Percentiles rank a stretch among this genome's conserved stretches.
Evolutionary conservation across 2,329 filamentous ascomycete genomes (phyloP).

Genomic region (Pseudocercospora macadamiae): DNA sequence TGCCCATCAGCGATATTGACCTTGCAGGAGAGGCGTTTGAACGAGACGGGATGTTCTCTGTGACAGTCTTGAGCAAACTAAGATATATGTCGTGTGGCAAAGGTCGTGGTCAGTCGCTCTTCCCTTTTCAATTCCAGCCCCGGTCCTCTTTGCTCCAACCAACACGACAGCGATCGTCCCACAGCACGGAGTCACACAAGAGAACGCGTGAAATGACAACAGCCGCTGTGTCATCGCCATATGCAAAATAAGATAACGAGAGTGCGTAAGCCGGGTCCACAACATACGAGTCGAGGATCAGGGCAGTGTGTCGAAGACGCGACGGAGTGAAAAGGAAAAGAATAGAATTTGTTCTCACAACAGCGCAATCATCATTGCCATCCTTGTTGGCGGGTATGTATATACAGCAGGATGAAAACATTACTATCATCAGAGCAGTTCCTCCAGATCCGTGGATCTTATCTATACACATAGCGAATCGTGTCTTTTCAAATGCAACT

Average conservation of each 20-base stretch:
- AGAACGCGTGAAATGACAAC: no score
- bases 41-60: no score
- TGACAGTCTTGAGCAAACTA: background rate
- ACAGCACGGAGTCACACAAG: no score
- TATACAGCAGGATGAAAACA: constrained; percentile 4
- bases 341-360: background rate
- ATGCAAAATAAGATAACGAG: no score
- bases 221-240: background rate
- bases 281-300: background rate
- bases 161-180: no score
- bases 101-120: no score
- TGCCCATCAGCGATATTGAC: constrained; percentile 11
- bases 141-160: background rate
- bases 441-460: background rate
- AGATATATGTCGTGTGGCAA: no score
- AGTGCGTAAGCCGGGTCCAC: background rate
- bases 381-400: constrained; percentile 2
- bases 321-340: background rate
- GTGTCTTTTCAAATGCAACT: background rate
- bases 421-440: background rate
- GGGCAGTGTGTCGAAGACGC: background rate
- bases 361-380: background rate
- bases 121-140: background rate
- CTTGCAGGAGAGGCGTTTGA: background rate
- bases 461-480: background rate